Conservation (phyloP, 495 filamentous ascomycete species). For the Penicillium manginii region DNA sequence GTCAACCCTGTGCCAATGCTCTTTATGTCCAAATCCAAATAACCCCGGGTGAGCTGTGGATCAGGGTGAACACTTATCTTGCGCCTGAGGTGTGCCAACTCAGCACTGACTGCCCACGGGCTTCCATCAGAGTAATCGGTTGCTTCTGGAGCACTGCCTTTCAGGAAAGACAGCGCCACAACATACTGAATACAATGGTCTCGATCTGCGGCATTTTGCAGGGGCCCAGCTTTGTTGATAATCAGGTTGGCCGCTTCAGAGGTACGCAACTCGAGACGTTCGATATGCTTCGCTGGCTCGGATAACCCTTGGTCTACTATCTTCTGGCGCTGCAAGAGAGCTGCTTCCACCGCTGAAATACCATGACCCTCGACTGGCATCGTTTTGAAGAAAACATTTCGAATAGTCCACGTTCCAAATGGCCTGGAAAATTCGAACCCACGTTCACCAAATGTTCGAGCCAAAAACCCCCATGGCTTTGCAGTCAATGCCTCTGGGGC, state of each 20-base stretch:
- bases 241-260: constrained; percentile 40
- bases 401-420: constrained; percentile 38
- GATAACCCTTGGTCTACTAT: constrained; percentile 14
- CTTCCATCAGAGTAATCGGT: constrained; percentile 43
- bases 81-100: constrained; percentile 31
- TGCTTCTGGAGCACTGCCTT: constrained; percentile 32
- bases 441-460: constrained; percentile 28
- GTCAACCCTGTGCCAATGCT: constrained; percentile 30
- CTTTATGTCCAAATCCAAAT: constrained; percentile 33
- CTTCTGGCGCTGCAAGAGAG: constrained; percentile 22
- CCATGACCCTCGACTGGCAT: constrained; percentile 45
- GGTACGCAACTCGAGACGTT: constrained; percentile 37
- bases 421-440: constrained; percentile 32
- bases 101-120: constrained; percentile 31
- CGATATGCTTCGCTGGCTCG: constrained; percentile 24
- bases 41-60: constrained; percentile 37
- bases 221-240: constrained; percentile 41
- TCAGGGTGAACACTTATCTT: constrained; percentile 37
- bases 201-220: constrained; percentile 49
- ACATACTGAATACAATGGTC: constrained; percentile 52
- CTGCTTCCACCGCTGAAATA: constrained; percentile 43
- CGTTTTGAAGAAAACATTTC: constrained; percentile 44
- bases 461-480: constrained; percentile 43
- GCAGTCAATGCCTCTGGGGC: constrained; percentile 35
- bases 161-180: constrained; percentile 43